These are phyloP conservation scores for Chytriomyces confervae DNA, from an alignment of 192 early-diverging fungal genomes.

Conservation along the genomic window DNA sequence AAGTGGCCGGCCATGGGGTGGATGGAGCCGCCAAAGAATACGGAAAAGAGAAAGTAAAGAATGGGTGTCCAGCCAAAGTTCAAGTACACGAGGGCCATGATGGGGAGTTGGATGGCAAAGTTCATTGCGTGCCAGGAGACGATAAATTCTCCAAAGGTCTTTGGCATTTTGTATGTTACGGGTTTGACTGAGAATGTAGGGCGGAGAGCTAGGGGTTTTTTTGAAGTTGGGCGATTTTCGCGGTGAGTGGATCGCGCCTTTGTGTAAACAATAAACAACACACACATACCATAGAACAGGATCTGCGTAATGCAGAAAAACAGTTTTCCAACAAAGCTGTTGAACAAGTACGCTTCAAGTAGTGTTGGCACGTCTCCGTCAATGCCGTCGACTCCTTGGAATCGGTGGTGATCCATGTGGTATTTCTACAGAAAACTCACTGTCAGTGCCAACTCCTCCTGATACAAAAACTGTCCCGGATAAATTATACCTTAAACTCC, in stretches of 20 bases:
- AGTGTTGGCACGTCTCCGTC: conserved; percentile 93
- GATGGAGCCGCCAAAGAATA: conserved; percentile 77
- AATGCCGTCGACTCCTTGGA: conserved; percentile 90
- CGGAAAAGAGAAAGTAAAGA: conserved; percentile 46
- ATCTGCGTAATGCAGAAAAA: conserved; percentile 53
- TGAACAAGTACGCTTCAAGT: conserved; percentile 78
- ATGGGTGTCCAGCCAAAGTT: conserved; percentile 52
- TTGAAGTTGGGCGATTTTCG: conserved; percentile 2
- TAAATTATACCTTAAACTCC: conserved; percentile 29
- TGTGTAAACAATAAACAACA: too few species aligned
- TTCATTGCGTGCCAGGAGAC: conserved; percentile 54
- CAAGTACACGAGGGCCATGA: conserved; percentile 41
- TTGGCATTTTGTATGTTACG: conserved; percentile 35
- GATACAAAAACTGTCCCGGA: not conserved
- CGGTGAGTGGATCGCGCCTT: too few species aligned
- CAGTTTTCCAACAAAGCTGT: conserved; percentile 41
- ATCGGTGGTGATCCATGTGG: conserved; percentile 98
- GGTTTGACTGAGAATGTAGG: conserved; percentile 45
- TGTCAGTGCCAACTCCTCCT: not conserved
- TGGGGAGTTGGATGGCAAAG: conserved; percentile 43
- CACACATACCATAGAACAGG: conserved; percentile 49
- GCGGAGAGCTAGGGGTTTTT: conserved; percentile 40
- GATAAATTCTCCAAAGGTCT: conserved; percentile 32
- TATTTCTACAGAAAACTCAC: conserved; percentile 44
- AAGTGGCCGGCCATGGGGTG: conserved; percentile 97